A percentile compares a stretch with the other conserved stretches of the same genome.
phyloP scores from a whole-genome alignment of 169 alveolate genomes.

The Plasmodium blacklocki region DNA sequence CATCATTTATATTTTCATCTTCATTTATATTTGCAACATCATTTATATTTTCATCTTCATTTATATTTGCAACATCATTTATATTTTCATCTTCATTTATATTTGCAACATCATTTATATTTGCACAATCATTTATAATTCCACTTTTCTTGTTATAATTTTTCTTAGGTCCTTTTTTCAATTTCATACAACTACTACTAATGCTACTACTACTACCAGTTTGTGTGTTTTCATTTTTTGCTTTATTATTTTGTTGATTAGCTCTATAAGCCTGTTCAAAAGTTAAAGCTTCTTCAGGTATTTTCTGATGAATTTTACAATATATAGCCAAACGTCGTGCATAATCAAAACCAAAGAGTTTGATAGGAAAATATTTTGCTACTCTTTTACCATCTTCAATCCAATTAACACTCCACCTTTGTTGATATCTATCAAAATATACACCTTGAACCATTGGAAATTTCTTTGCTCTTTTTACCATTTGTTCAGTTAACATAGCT shows the following conservation, averaged over 20 bases:
- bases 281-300: conserved; percentile 77
- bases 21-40: no score
- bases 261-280: conserved; percentile 74
- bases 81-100: not conserved
- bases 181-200: not conserved
- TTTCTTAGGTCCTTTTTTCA: not conserved
- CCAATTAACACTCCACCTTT: conserved; percentile 87
- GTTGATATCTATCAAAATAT: conserved; percentile 84
- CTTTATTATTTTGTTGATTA: conserved; percentile 66
- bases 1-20: no score
- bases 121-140: not conserved
- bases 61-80: no score
- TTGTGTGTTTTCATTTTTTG: conserved; percentile 60
- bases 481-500: conserved; percentile 80
- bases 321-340: conserved; percentile 82
- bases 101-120: not conserved
- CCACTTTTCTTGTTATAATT: conserved; percentile 3
- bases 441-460: conserved; percentile 85
- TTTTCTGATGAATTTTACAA: conserved; percentile 76
- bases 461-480: conserved; percentile 80
- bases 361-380: conserved; percentile 85
- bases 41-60: no score
- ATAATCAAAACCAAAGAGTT: conserved; percentile 82
- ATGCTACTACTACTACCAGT: not conserved
- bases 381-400: conserved; percentile 84